Conservation (phyloP, 2,329 filamentous ascomycete genomes). For the Colletotrichum tofieldiae region DNA sequence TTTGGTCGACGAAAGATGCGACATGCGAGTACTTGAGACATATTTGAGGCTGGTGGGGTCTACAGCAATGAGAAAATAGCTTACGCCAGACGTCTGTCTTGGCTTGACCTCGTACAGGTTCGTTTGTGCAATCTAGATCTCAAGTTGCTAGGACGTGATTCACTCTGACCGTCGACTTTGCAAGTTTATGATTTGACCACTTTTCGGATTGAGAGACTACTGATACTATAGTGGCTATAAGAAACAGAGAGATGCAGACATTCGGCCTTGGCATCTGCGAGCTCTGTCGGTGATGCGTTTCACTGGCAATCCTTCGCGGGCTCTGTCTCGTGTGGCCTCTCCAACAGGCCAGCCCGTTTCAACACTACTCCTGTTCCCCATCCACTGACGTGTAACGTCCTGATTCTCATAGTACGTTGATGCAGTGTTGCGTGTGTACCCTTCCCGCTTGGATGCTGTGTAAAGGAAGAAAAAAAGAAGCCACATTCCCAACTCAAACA, state of each 20-base stretch:
- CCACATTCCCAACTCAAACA: constrained; percentile 23
- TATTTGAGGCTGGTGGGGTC: not conserved
- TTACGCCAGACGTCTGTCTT: not conserved
- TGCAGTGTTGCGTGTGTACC: constrained; percentile 5
- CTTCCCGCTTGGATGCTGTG: constrained; percentile 9
- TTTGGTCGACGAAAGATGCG: no score
- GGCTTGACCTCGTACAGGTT: not conserved
- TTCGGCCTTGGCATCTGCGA: not conserved
- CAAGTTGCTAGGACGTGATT: not conserved
- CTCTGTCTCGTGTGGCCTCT: not conserved
- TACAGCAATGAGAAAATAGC: not conserved
- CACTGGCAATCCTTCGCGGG: not conserved
- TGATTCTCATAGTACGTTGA: constrained; percentile 9
- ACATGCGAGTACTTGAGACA: no score
- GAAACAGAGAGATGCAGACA: constrained; percentile 3
- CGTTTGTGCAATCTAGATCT: not conserved
- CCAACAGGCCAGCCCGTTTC: constrained; percentile 10
- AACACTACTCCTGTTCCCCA: not conserved
- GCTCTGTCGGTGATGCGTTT: not conserved
- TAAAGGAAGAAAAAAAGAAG: not conserved
- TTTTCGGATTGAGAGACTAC: not conserved
- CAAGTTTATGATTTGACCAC: not conserved
- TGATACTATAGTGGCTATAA: constrained; percentile 23
- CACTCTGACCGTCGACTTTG: not conserved
- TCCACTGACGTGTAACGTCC: not conserved